Base-by-base conservation (phyloP, 2,329 filamentous ascomycete genomes). In the Aurifilum marmelostoma region DNA sequence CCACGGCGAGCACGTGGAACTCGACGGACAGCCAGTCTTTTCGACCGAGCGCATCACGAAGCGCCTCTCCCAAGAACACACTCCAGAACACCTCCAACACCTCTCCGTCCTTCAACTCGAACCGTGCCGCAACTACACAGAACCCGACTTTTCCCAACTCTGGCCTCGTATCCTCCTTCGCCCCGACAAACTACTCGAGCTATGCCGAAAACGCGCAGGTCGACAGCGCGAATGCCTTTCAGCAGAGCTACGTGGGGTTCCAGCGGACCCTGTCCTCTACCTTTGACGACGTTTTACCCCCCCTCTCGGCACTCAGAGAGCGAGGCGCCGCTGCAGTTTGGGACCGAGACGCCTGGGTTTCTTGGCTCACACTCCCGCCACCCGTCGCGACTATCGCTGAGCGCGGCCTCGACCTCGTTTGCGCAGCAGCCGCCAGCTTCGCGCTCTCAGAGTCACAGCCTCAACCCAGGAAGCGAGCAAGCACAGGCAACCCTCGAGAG, bases 361-460 rank as follows among this genome's bases (percentile, higher is more conserved):
- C 21, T 69, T 18, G 29, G 60, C 14, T 62, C 69, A 3, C 67
- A 71, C 58, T 59, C 61, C 18, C 67, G 69, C 41, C 69, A 69
- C 41, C 59, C 60, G 5, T 71, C 69, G 12, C 67, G 69, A 34
- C 47, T 68, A 21, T 71, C 69, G 16, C 65, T 69, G 21, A 69
- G 67, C 34, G 67, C 60, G 14, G 56, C 65, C 0, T 60, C 69
- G 43, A 52, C 69, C 4, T 64, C 65, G 2, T 69, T 59, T 9
- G 63, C 66, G 24, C 67, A 63, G 41, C 65, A 65, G 58, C 60
- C 50, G 56, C 56, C 62, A 5, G 61, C 9, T 39, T 69, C 67
- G 8, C 65, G 69, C 21, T 69, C 69, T 1, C 69, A 71, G 67
- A 71, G 69, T 9, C 67, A 71, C 63, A 71, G 67, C 21, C 58